These are phyloP conservation scores for Parasitella parasitica DNA, from an alignment of 371 early-diverging fungal species.

Conservation along the genomic window DNA sequence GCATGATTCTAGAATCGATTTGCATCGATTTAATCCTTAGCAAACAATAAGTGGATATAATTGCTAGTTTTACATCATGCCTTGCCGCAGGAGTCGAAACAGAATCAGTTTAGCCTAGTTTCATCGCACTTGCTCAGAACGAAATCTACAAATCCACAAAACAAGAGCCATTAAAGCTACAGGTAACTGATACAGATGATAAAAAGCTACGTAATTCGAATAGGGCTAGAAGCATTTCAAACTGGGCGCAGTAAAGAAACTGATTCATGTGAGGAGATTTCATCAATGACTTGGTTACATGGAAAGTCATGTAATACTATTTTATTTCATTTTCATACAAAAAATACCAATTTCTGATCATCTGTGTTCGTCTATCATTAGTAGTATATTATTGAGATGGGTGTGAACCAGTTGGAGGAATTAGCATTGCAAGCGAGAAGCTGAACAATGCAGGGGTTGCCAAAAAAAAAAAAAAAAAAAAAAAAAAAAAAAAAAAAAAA, in stretches of 20 bases:
- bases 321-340: neutral
- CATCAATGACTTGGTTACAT: neutral
- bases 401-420: too few species aligned
- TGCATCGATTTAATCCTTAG: neutral
- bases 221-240: neutral
- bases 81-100: neutral
- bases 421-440: too few species aligned
- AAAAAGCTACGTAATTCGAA: neutral
- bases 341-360: too few species aligned
- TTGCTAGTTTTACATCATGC: neutral
- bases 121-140: too few species aligned
- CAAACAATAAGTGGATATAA: neutral
- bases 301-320: neutral
- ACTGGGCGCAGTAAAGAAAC: neutral
- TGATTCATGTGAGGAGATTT: neutral
- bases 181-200: neutral
- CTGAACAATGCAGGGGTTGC: too few species aligned
- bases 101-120: neutral
- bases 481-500: too few species aligned
- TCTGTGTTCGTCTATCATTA: too few species aligned
- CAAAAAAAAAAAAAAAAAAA: too few species aligned
- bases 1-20: neutral
- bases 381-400: too few species aligned
- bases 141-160: neutral
- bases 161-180: neutral